Evolutionary conservation across 345 rosid species (phyloP), one percentile per base, ranked within the genome.

Genomic region (Lenwebbia sp.): DNA sequence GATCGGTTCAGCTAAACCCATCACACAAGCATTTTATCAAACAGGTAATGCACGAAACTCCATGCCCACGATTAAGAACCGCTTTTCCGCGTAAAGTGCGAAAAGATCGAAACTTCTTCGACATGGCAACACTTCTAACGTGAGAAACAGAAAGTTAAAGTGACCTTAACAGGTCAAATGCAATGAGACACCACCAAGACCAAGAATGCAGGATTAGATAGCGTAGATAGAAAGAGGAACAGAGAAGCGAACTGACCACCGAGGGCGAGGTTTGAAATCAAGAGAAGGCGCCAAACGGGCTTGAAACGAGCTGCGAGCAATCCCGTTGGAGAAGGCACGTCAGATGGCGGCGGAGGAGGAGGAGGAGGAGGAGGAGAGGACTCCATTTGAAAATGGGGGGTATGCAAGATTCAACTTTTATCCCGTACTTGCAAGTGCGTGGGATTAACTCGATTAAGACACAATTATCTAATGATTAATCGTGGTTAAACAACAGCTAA

Each of bases 181-280:
- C 40, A 7, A 50, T 1, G 25, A 14, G 13, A 83, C 26, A 55
- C 54, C 55, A 49, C 44, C 5, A 28, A 40, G 0, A 49, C 51
- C 44, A 30, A 28, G 26, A 83, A 83, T 13, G 50, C 30, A 15
- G 83, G 28, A 81, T 15, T 74, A 37, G 53, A n/a, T 10, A 84
- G 53, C 3, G 44, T 5, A 10, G 78, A 50, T 11, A 78, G 21
- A 49, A 9, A 21, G 50, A 25, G 41, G 50, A 19, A 52, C 25
- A 44, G 40, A 19, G 54, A 5, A 44, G 50, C 58, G 40, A 78
- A 54, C 90, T 12, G 53, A 96, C 98, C 98, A 89, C 94, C 98
- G 82, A 96, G 91, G 54, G 93, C 99, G 81, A 96, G 87, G 89
- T 96, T 95, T 78, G 90, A 92, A 85, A 95, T 91, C 92, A 96